A percentile compares a stretch with the other conserved stretches of the same genome.
These are phyloP conservation scores for Akanthomyces muscarius DNA, from an alignment of 2,329 filamentous ascomycete genomes.

Conservation along the genomic window DNA sequence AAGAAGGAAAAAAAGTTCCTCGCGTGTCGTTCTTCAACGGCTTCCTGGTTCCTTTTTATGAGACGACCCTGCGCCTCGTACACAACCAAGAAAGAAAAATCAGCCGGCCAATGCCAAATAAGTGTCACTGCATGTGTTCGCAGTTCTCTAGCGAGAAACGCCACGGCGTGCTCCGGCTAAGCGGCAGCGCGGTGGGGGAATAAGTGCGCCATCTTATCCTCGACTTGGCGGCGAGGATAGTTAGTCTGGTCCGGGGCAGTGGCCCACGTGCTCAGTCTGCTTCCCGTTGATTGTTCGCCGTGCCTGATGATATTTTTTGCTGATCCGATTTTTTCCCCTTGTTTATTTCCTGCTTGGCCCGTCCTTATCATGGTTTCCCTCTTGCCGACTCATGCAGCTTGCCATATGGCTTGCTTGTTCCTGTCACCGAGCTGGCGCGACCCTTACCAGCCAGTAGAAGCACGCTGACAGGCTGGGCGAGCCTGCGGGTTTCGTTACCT, in stretches of 20 bases:
- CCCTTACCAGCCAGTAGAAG: neutral
- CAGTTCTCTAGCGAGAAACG: neutral
- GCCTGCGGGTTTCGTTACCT: neutral
- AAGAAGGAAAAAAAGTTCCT: neutral
- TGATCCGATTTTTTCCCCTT: neutral
- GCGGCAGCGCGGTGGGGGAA: conserved; percentile 13
- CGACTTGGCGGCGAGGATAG: neutral
- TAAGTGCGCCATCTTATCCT: conserved; percentile 8
- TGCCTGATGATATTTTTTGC: neutral
- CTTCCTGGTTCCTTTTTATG: neutral
- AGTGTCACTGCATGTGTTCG: conserved; percentile 1
- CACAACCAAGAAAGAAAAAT: neutral
- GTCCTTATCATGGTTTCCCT: neutral
- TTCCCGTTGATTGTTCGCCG: conserved; percentile 4
- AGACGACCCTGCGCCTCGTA: neutral
- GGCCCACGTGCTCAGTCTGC: conserved; percentile 5
- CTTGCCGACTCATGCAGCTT: neutral
- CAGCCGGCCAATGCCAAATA: conserved; percentile 5
- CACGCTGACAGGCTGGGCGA: neutral
- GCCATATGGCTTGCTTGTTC: neutral
- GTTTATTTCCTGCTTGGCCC: neutral
- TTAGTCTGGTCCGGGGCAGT: conserved; percentile 3
- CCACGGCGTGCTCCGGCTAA: conserved; percentile 8
- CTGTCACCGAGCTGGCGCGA: neutral
- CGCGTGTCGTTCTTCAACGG: neutral